Conservation (phyloP, 805 yeast genomes). For the Ogataea nakhonphanomensis region DNA sequence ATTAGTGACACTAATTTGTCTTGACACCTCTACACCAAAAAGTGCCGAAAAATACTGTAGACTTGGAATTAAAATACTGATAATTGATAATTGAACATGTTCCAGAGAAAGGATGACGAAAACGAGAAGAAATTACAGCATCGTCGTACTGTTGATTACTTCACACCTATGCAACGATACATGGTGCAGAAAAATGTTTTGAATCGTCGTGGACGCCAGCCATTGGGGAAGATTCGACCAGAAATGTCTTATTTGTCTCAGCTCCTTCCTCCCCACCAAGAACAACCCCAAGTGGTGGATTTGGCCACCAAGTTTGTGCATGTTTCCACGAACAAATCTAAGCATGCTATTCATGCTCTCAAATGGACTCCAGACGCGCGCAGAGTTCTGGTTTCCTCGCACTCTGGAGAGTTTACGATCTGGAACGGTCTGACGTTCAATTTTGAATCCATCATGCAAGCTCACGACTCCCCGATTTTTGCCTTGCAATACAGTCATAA, state of each 20-base stretch:
- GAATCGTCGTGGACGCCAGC: constrained; percentile 33
- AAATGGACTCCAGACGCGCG: constrained; percentile 97
- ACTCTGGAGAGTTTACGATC: constrained; percentile 91
- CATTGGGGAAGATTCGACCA: constrained; percentile 58
- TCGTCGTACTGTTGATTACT: constrained; percentile 75
- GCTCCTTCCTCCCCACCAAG: constrained; percentile 58
- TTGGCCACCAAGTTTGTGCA: constrained; percentile 82
- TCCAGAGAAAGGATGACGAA: constrained; percentile 16
- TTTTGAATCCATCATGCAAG: constrained; percentile 97
- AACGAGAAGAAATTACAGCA: constrained; percentile 30
- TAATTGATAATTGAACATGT: background rate
- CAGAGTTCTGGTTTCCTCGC: constrained; percentile 82
- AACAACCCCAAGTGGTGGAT: constrained; percentile 52
- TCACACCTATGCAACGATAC: constrained; percentile 69
- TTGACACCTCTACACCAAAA: constrained; percentile 5
- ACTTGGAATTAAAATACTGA: background rate
- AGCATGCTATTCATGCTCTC: constrained; percentile 86
- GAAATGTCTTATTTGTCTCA: constrained; percentile 64
- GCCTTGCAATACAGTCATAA: constrained; percentile 78
- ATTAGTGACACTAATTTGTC: too few species aligned
- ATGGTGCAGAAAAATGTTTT: constrained; percentile 44
- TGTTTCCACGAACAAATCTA: constrained; percentile 83
- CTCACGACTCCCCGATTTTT: constrained; percentile 88
- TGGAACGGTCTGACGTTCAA: constrained; percentile 97
- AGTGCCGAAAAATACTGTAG: background rate